Conservation (phyloP, 257 asterid genomes). For the Forsythia viridissima region DNA sequence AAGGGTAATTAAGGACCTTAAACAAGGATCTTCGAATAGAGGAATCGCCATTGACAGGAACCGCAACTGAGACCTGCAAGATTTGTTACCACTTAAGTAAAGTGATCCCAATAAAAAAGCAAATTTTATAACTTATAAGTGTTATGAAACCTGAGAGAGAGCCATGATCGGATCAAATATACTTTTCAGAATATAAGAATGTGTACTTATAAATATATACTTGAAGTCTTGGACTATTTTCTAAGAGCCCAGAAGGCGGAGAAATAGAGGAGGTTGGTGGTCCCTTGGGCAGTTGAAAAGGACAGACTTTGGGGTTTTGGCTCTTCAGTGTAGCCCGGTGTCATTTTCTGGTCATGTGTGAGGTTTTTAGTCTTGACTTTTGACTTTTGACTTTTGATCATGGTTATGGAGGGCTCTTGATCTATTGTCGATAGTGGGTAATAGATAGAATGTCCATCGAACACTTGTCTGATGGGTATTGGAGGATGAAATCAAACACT, state of each 20-base stretch:
- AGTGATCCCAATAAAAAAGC: background rate
- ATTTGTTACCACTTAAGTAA: background rate
- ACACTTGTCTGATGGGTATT: too few relatives aligned
- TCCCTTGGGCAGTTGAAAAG: constrained; percentile 31
- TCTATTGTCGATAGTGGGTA: too few relatives aligned
- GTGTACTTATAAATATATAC: background rate
- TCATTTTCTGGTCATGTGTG: too few relatives aligned
- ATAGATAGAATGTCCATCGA: too few relatives aligned
- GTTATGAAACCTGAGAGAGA: constrained; percentile 38
- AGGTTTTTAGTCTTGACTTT: too few relatives aligned
- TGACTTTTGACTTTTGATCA: too few relatives aligned
- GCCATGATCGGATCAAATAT: constrained; percentile 53
- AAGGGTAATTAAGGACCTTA: constrained; percentile 42
- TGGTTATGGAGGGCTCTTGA: too few relatives aligned
- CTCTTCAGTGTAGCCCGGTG: background rate
- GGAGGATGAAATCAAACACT: too few relatives aligned
- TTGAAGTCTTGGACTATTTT: too few relatives aligned
- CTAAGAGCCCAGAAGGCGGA: background rate
- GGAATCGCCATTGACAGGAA: constrained; percentile 46
- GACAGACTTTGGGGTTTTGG: constrained; percentile 17
- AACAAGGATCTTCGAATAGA: constrained; percentile 43
- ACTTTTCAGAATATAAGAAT: background rate
- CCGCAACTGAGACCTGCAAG: constrained; percentile 52
- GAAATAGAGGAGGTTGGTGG: background rate
- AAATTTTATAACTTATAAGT: background rate